Evolutionary conservation across 2,329 filamentous ascomycete genomes (phyloP), one percentile per base, ranked within the genome.

Genomic region (Colletotrichum sp.): DNA sequence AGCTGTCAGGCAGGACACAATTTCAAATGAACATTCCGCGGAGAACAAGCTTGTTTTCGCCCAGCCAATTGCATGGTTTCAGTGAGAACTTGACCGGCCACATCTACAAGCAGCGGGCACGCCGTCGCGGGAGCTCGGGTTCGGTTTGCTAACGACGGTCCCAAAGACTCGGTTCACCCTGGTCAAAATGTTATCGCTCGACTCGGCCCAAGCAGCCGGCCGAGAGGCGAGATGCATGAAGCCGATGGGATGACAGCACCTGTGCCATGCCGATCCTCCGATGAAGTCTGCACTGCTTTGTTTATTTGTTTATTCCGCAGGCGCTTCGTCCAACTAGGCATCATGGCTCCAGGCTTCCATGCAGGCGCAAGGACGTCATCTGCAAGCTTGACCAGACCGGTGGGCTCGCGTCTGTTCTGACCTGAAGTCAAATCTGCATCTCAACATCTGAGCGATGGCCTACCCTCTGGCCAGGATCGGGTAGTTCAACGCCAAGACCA

Each of bases 401-500:
- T 65, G 70, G 70, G 49, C 52, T 24, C 49, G 24, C 21, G 49
- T 69, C 65, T 69, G 70, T 55, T 74, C 70, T 69, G 44, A 69
- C 26, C 74, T 64, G 63, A 76, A 59, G 39, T 57, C 32, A 57
- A 49, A 66, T 32, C 26, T 63, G 59, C 59, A 59, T 24, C 21
- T 66, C 63, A 67, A 59, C 21, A 32, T 49, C 32, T 18, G 16
- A 32, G 36, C n/a, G 15, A 49, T 1, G 24, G 8, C 24, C 26
- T 34, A 7, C 60, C 18, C 49, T 13, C 28, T 18, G 44, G 24
- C 5, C 63, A 39, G 57, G 39, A 52, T 57, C 21, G 18, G 24
- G 32, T 39, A 28, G 44, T 59, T 16, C 21, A 34, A 36, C 73
- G 74, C 64, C 74, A 60, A 65, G 44, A 59, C 5, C 28, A 68